phyloP scores from a whole-genome alignment of 2,329 filamentous ascomycete genomes.

The Monosporascus ibericus region DNA sequence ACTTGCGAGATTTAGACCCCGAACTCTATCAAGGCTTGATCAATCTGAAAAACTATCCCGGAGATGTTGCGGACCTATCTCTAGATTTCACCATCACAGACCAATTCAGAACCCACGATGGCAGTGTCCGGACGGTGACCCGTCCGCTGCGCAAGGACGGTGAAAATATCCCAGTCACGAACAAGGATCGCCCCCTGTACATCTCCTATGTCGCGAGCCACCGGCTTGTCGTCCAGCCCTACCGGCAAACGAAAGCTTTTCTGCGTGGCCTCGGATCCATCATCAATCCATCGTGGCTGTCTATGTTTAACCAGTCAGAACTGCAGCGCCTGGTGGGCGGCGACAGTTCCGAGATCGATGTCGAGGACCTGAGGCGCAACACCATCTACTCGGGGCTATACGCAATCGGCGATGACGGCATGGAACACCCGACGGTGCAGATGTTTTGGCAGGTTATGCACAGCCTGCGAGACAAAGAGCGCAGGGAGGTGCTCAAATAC shows the following conservation, averaged over 20 bases:
- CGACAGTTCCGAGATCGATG: constrained; percentile 76
- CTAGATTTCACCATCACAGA: constrained; percentile 90
- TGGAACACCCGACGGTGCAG: constrained; percentile 78
- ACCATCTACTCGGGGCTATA: constrained; percentile 88
- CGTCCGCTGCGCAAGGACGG: constrained; percentile 73
- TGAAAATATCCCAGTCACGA: constrained; percentile 73
- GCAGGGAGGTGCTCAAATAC: constrained; percentile 85
- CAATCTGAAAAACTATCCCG: constrained; percentile 76
- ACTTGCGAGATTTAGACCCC: constrained; percentile 86
- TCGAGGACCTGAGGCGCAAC: constrained; percentile 77
- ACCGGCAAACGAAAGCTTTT: constrained; percentile 79
- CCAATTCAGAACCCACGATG: constrained; percentile 41
- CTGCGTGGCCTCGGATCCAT: constrained; percentile 79
- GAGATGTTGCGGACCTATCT: constrained; percentile 72
- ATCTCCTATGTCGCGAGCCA: constrained; percentile 88
- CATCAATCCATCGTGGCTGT: constrained; percentile 87
- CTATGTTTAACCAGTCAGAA: constrained; percentile 97
- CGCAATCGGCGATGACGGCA: constrained; percentile 76
- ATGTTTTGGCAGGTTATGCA: constrained; percentile 91
- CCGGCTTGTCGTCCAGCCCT: constrained; percentile 74
- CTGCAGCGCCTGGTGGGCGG: constrained; percentile 90
- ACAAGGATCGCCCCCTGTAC: constrained; percentile 89
- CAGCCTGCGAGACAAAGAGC: constrained; percentile 66
- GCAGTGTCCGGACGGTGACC: constrained; percentile 56
- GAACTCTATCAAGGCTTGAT: constrained; percentile 81